phyloP scores from a whole-genome alignment of 2,329 filamentous ascomycete genomes.

The Truncatella angustata region DNA sequence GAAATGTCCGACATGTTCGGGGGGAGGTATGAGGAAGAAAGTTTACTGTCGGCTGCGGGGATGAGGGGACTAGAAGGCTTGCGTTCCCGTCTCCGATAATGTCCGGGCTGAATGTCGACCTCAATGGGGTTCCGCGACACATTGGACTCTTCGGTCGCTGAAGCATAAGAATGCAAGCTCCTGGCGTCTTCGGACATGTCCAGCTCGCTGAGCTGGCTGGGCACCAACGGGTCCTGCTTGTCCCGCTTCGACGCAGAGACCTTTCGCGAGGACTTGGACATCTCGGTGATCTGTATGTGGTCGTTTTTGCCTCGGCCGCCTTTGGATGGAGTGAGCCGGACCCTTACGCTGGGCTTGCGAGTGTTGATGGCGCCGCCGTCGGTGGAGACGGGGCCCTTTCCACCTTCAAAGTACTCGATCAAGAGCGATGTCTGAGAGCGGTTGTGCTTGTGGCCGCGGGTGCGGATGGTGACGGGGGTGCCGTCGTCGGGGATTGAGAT shows the following conservation, averaged over 20 bases:
- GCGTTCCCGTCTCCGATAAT: slow-evolving; percentile 54
- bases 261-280: slow-evolving; percentile 60
- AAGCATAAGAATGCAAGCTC: slow-evolving; percentile 73
- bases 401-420: slow-evolving; percentile 92
- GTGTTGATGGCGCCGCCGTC: slow-evolving; percentile 52
- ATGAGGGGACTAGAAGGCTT: slow-evolving; percentile 63
- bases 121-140: slow-evolving; percentile 77
- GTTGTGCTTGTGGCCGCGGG: slow-evolving; percentile 58
- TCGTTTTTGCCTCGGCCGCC: slow-evolving; percentile 63
- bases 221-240: slow-evolving; percentile 41
- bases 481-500: slow-evolving; percentile 84
- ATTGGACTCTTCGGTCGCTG: slow-evolving; percentile 76
- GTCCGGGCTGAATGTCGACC: slow-evolving; percentile 72
- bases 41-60: slow-evolving; percentile 54
- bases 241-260: slow-evolving; percentile 50
- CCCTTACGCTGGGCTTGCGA: slow-evolving; percentile 77
- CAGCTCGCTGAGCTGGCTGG: slow-evolving; percentile 59
- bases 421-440: slow-evolving; percentile 84
- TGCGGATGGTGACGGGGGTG: slow-evolving; percentile 88
- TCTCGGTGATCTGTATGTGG: slow-evolving; percentile 84
- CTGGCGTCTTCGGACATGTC: slow-evolving; percentile 59
- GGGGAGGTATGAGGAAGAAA: slow-evolving; percentile 56
- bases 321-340: slow-evolving; percentile 77
- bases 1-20: slow-evolving; percentile 82
- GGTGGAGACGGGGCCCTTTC: slow-evolving; percentile 52